Conservation (phyloP, 768 basidiomycete species). For the Suillus bovinus region DNA sequence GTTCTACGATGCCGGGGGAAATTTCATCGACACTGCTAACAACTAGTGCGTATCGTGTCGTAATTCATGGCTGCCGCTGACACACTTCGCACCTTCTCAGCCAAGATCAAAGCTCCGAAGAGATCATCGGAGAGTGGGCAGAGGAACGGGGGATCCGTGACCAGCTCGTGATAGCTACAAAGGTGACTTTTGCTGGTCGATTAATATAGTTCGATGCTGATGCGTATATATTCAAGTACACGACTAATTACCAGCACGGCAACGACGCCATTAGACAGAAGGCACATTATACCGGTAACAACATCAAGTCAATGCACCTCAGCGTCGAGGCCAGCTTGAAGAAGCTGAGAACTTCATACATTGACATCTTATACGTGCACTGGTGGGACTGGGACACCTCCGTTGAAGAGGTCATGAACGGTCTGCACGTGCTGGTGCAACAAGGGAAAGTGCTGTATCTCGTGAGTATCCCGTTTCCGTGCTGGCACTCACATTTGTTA, state of each 20-base stretch:
- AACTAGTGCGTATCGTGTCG: background rate
- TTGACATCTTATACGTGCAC: background rate
- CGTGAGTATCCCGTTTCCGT: background rate
- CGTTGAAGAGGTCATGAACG: background rate
- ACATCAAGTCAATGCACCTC: background rate
- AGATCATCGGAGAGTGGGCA: background rate
- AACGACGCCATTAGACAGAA: background rate
- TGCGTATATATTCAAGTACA: background rate
- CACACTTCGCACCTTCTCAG: background rate
- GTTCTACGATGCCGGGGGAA: background rate
- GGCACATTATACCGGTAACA: background rate
- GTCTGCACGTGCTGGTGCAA: background rate
- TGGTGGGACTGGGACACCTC: background rate
- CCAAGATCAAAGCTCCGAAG: background rate
- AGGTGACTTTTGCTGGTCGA: background rate
- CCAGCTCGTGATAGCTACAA: background rate
- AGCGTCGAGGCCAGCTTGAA: background rate
- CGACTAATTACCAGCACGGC: constrained; percentile 1
- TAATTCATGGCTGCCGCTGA: background rate
- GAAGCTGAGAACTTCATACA: background rate
- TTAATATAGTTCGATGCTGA: background rate
- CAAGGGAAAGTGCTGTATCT: background rate
- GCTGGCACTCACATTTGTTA: background rate
- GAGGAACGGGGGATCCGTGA: background rate
- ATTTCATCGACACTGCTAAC: background rate